A percentile compares a stretch with the other conserved stretches of the same genome.
Evolutionary conservation across 1,284 basidiomycete genomes (phyloP).

Genomic region (Apiotrichum sp.): DNA sequence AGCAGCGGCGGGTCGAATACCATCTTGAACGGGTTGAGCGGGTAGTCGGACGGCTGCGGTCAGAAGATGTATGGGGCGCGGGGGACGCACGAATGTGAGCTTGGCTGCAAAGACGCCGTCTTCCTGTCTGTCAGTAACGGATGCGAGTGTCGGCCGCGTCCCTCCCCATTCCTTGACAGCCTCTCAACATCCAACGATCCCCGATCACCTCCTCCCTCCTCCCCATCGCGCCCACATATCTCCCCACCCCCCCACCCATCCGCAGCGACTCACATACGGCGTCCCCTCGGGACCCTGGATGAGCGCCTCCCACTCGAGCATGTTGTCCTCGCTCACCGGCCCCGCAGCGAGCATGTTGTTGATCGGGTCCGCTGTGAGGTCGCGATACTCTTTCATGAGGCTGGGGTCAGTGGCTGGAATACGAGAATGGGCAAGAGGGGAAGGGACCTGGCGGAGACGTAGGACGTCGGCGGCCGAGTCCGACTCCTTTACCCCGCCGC

Average conservation of each 20-base stretch:
- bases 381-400: constrained; percentile 89
- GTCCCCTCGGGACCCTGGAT: constrained; percentile 96
- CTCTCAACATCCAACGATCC: too few relatives aligned
- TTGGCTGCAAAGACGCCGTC: constrained; percentile 93
- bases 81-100: constrained; percentile 72
- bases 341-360: constrained; percentile 86
- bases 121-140: constrained; percentile 55
- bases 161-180: not conserved
- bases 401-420: constrained; percentile 38
- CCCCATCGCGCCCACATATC: too few relatives aligned
- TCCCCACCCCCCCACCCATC: not conserved
- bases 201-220: too few relatives aligned
- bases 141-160: not conserved
- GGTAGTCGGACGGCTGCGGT: constrained; percentile 77
- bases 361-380: constrained; percentile 58
- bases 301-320: constrained; percentile 97
- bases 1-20: constrained; percentile 93
- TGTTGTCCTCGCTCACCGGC: constrained; percentile 82
- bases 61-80: not conserved
- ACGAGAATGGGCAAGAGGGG: too few relatives aligned
- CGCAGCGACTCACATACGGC: constrained; percentile 66
- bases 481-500: too few relatives aligned
- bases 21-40: constrained; percentile 96
- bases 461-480: too few relatives aligned
- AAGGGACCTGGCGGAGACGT: not conserved